A percentile compares a stretch with the other conserved stretches of the same genome.
phyloP scores from a whole-genome alignment of 2,329 filamentous ascomycete species.

The Xylaria sp. region DNA sequence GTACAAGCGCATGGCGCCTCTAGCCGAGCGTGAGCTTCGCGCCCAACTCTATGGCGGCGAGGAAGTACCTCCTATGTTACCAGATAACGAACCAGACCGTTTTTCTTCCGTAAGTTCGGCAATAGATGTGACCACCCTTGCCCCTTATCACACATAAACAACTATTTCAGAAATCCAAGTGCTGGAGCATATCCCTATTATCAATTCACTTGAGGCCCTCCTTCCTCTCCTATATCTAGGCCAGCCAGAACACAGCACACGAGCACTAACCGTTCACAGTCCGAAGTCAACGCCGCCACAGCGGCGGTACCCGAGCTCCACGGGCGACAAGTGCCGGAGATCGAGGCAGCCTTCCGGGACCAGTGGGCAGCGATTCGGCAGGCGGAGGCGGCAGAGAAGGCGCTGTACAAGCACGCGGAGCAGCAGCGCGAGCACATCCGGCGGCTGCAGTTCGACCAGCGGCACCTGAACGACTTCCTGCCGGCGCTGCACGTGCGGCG shows the following conservation, averaged over 20 bases:
- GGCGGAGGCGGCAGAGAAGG: conserved; percentile 6
- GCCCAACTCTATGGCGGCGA: conserved; percentile 24
- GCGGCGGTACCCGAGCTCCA: background rate
- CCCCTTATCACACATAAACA: background rate
- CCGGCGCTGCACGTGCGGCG: conserved; percentile 21
- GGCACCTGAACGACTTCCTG: conserved; percentile 3
- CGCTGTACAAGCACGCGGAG: conserved; percentile 8
- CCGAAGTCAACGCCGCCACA: conserved; percentile 28
- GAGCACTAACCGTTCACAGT: conserved; percentile 20
- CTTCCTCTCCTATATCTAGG: too few relatives aligned
- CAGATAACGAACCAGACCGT: conserved; percentile 21
- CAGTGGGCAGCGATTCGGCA: conserved; percentile 20
- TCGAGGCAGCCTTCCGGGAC: conserved; percentile 5
- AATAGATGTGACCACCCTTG: background rate
- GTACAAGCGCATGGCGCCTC: conserved; percentile 43
- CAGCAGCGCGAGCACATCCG: conserved; percentile 18
- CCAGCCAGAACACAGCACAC: background rate
- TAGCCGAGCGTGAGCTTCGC: conserved; percentile 32
- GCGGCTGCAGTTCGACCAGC: conserved; percentile 8
- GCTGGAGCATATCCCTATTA: too few relatives aligned
- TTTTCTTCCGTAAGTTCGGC: conserved; percentile 32
- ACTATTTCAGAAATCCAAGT: too few relatives aligned
- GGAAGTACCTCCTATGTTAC: background rate
- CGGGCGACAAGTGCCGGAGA: background rate
- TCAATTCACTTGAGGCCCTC: background rate